phyloP scores from a whole-genome alignment of 768 basidiomycete genomes.

The Russula compacta region DNA sequence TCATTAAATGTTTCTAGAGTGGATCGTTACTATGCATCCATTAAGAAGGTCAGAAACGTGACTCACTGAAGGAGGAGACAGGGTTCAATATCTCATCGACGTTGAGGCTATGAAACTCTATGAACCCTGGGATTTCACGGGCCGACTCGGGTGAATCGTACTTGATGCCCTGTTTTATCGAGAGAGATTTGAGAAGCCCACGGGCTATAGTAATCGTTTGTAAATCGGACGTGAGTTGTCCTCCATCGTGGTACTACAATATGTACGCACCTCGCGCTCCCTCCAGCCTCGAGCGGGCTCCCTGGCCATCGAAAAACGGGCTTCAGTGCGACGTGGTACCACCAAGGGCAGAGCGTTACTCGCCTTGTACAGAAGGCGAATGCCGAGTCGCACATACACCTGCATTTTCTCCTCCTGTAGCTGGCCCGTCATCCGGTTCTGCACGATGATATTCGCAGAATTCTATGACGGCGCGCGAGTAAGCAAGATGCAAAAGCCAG shows the following conservation, averaged over 20 bases:
- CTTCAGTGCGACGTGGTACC: not conserved
- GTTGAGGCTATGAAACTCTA: slow-evolving; percentile 82
- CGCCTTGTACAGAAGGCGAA: slow-evolving; percentile 83
- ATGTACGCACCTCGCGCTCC: slow-evolving; percentile 68
- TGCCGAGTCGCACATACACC: slow-evolving; percentile 86
- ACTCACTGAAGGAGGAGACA: slow-evolving; percentile 69
- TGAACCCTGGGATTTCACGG: slow-evolving; percentile 76
- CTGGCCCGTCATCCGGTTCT: slow-evolving; percentile 85
- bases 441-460: slow-evolving; percentile 96
- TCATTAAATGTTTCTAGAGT: slow-evolving; percentile 78
- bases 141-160: slow-evolving; percentile 83
- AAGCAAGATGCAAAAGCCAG: not conserved
- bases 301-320: slow-evolving; percentile 32
- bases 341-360: not conserved
- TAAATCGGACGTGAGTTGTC: not conserved
- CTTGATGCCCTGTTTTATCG: slow-evolving; percentile 90
- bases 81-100: slow-evolving; percentile 79
- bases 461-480: slow-evolving; percentile 41
- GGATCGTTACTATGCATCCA: not conserved
- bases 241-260: not conserved
- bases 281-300: slow-evolving; percentile 82
- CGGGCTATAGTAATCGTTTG: slow-evolving; percentile 40
- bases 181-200: slow-evolving; percentile 77
- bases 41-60: not conserved
- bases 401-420: slow-evolving; percentile 99